Conservation (phyloP, 176 grass and related monocot genomes). For the Ensete glaucum region DNA sequence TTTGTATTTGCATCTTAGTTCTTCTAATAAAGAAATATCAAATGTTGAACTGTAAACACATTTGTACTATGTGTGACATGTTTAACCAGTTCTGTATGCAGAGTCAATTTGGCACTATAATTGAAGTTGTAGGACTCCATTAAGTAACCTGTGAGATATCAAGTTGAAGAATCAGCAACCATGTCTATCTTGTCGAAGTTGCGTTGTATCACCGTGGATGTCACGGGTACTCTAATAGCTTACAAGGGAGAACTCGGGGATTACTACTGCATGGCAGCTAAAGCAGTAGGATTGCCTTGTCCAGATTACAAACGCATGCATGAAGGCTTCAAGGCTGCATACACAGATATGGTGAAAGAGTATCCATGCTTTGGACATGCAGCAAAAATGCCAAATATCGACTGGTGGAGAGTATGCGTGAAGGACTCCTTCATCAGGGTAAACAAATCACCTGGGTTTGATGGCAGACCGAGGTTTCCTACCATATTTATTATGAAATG, state of each 20-base stretch:
- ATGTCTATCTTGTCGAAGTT: conserved; percentile 86
- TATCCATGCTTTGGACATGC: conserved; percentile 86
- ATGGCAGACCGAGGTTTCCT: neutral
- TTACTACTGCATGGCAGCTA: conserved; percentile 98
- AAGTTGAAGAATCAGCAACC: neutral
- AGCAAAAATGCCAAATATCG: conserved; percentile 67
- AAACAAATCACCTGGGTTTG: conserved; percentile 3
- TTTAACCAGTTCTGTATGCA: too few relatives aligned
- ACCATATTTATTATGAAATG: neutral
- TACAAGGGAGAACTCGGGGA: conserved; percentile 96
- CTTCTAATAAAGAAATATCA: too few relatives aligned
- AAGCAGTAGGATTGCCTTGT: conserved; percentile 67
- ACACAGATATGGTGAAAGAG: conserved; percentile 63
- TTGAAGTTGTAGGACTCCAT: too few relatives aligned
- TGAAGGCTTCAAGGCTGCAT: conserved; percentile 86
- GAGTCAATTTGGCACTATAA: too few relatives aligned
- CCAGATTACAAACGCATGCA: conserved; percentile 91
- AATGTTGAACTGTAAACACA: too few relatives aligned
- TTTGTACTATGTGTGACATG: too few relatives aligned
- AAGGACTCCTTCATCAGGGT: conserved; percentile 87
- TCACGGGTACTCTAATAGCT: conserved; percentile 84
- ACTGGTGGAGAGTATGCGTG: conserved; percentile 88
- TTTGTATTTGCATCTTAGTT: too few relatives aligned
- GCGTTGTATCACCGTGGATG: conserved; percentile 75
- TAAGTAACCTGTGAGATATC: neutral